Percentiles rank a stretch among this genome's conserved stretches.
phyloP scores from a whole-genome alignment of 2,329 filamentous ascomycete species.

The Fusarium sp. region DNA sequence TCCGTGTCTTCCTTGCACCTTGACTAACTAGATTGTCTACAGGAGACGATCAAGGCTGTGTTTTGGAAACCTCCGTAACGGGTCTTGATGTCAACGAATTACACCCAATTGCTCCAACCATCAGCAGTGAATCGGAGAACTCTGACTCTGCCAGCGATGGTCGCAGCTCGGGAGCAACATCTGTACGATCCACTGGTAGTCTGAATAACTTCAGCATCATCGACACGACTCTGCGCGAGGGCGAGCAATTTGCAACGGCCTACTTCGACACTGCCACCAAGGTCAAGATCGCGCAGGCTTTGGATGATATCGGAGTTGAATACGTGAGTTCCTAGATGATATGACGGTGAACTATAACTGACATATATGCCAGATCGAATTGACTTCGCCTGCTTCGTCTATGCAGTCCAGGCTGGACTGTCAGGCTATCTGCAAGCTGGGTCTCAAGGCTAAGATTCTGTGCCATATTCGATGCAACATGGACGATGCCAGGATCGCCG shows the following conservation, averaged over 20 bases:
- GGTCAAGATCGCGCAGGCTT: slow-evolving; percentile 44
- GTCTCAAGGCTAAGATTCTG: slow-evolving; percentile 75
- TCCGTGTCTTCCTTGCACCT: neutral
- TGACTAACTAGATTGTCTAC: neutral
- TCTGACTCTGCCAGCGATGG: slow-evolving; percentile 23
- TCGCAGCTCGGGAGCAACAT: slow-evolving; percentile 25
- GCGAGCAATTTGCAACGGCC: slow-evolving; percentile 70
- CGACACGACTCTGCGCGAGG: slow-evolving; percentile 46
- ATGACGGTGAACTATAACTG: neutral
- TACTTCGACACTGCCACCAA: slow-evolving; percentile 76
- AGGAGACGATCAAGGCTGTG: slow-evolving; percentile 10
- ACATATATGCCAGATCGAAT: slow-evolving; percentile 62
- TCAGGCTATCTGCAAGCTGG: slow-evolving; percentile 93
- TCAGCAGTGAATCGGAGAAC: slow-evolving; percentile 19
- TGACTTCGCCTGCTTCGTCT: slow-evolving; percentile 87
- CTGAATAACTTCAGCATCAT: slow-evolving; percentile 47
- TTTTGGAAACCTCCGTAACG: slow-evolving; percentile 42
- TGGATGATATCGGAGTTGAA: slow-evolving; percentile 68
- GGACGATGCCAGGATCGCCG: slow-evolving; percentile 76
- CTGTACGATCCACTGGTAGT: slow-evolving; percentile 22
- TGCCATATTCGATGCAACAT: slow-evolving; percentile 51
- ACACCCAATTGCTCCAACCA: slow-evolving; percentile 19
- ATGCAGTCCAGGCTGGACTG: slow-evolving; percentile 89
- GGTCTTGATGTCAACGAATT: neutral
- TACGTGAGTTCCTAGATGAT: slow-evolving; percentile 27